Evolutionary conservation across 495 filamentous ascomycete species (phyloP), one percentile per base, ranked within the genome.

Genomic region (Rusavskia elegans): DNA sequence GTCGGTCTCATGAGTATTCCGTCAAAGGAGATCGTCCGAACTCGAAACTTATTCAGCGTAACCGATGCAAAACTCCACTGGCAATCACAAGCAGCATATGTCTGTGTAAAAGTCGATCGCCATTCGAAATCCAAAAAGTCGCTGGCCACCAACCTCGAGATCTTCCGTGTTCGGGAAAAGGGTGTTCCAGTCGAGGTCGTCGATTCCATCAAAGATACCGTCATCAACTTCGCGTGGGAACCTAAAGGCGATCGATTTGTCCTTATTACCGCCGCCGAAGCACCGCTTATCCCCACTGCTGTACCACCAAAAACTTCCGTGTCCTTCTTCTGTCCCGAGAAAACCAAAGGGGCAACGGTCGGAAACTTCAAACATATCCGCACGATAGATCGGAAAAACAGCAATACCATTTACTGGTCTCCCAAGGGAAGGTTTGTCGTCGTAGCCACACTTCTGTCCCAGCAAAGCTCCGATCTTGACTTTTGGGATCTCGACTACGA

Each of bases 341-440:
- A 94, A 72, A 65, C 76, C 60, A 96, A 96, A 76, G 80, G 74
- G 37, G 64, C 73, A 36, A 71, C 74, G 11, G 72, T 85, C 19
- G 92, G 92, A 48, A 95, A 94, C 74, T 98, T 95, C 77, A 92
- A 87, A 74, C 84, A 89, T 57, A 81, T 97, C 52, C 80, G 85
- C 40, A 96, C 88, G 0, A 74, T 93, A 20, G 92, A 98, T 58
- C 95, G 95, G 80, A 96, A 95, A 78, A 98, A 89, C 67, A 94
- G 82, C 77, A 98, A 98, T 62, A 93, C 85, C 50, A 97, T 98
- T 62, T 95, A 95, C 79, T 98, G 92, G 92, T 93, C 87, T n/a
- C 92, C 92, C 14, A 88, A 85, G 72, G 92, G 92, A 16, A 81
- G 92, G 17, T 96, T 98, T 62, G 89, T 95, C 42, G 79, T 95